Evolutionary conservation across 345 rosid species (phyloP).

Genomic region (Excoecaria cochinchinensis): DNA sequence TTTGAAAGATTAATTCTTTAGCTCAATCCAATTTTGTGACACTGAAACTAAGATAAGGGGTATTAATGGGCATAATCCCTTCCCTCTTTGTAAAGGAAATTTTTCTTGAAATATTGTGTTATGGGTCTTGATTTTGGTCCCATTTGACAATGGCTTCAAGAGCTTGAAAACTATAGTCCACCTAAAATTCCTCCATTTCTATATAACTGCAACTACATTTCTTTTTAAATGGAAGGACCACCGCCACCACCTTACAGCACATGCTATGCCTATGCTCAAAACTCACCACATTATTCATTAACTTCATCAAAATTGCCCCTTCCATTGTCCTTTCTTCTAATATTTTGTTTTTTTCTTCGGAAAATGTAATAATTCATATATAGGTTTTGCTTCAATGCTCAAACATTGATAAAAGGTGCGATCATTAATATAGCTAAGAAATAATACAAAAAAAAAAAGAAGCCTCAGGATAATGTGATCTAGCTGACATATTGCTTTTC

Average conservation of each 20-base stretch:
- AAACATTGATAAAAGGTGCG: background rate
- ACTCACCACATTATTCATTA: background rate
- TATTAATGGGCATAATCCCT: background rate
- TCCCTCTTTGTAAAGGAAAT: background rate
- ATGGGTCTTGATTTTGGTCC: too few species aligned
- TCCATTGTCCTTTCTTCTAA: too few species aligned
- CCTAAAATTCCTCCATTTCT: background rate
- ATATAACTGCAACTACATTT: background rate
- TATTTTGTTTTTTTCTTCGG: too few species aligned
- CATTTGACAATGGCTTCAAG: too few species aligned
- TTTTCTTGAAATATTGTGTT: background rate
- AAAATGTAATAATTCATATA: background rate
- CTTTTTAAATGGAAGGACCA: background rate
- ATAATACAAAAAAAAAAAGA: background rate
- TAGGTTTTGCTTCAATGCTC: background rate
- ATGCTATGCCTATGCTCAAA: background rate
- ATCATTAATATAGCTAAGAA: background rate
- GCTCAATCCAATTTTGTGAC: too few species aligned
- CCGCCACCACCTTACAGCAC: background rate
- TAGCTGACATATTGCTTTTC: slow-evolving; percentile 75
- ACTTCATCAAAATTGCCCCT: background rate
- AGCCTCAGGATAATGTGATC: background rate
- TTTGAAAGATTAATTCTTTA: too few species aligned
- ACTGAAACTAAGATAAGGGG: background rate
- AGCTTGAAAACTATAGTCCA: too few species aligned